A percentile compares a stretch with the other conserved stretches of the same genome.
Evolutionary conservation across 768 basidiomycete genomes (phyloP).

Genomic region (Polyporus arcularius): DNA sequence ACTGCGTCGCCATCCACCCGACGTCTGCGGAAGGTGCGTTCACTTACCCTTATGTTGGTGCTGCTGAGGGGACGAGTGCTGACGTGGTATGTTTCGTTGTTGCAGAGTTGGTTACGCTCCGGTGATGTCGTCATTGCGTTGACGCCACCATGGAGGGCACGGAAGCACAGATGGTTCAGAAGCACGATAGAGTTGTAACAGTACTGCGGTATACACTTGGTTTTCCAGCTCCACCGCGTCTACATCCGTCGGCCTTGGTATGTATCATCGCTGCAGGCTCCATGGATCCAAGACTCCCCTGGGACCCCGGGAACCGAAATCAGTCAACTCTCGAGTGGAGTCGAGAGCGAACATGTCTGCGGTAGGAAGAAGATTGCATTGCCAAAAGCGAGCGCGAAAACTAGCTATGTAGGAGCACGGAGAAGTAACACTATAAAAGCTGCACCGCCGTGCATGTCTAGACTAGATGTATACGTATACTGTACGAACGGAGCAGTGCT

Average conservation of each 20-base stretch:
- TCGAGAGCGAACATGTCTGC: too few relatives aligned
- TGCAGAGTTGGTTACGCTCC: slow-evolving; percentile 59
- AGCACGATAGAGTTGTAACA: too few relatives aligned
- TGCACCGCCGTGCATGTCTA: not conserved
- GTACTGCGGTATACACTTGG: too few relatives aligned
- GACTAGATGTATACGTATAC: too few relatives aligned
- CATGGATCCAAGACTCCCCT: too few relatives aligned
- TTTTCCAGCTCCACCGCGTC: not conserved
- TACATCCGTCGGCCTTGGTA: too few relatives aligned
- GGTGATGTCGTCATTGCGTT: slow-evolving; percentile 27
- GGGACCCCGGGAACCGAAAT: too few relatives aligned
- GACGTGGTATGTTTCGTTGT: slow-evolving; percentile 7
- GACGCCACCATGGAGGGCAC: not conserved
- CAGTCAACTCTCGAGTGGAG: too few relatives aligned
- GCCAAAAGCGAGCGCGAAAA: not conserved
- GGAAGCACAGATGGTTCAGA: not conserved
- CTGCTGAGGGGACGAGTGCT: slow-evolving; percentile 13
- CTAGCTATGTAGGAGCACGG: not conserved
- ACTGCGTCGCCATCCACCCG: slow-evolving; percentile 91
- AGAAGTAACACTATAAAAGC: not conserved
- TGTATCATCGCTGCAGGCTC: too few relatives aligned
- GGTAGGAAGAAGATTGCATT: not conserved
- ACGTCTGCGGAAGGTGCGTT: slow-evolving; percentile 77
- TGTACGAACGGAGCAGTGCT: not conserved
- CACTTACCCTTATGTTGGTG: not conserved